Base-by-base conservation (phyloP, 495 filamentous ascomycete genomes). In the Aspergillus conjunctus region DNA sequence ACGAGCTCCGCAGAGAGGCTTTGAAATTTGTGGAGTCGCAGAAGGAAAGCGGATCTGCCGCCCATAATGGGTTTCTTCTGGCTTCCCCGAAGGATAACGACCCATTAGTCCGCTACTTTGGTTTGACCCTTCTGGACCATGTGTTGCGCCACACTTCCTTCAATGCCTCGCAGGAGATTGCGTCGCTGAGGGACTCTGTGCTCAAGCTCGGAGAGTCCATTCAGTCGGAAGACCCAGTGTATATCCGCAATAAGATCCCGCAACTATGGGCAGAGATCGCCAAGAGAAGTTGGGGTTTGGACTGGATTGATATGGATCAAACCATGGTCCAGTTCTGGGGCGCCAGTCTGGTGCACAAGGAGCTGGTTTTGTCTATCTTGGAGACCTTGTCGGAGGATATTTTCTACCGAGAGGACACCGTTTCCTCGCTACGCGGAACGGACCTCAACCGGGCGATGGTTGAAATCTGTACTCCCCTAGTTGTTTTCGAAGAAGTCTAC, bases 331-430 rank as follows among this genome's bases (percentile, higher is more conserved):
- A 83, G 58, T 81, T 97, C 22, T 98, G 95, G 95, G 76, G 80
- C n/a, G 83, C 84, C 20, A 83, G 84, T 51, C 73, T 87, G 20
- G 83, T 87, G 15, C 89, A 91, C 71, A 91, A 91, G 73, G 85
- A 89, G 65, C 78, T 96, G 41, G 91, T 96, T 15, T 79, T 96
- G 7, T 86, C 84, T 32, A 84, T 97, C 44, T 79, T 99, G 54
- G 94, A 98, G 75, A 91, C 87, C n/a, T 80, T 98, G 48, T 96
- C 93, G 4, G 95, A 98, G 64, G 95, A 97, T 63, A 84, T 98
- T 31, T 97, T 97, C 74, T 90, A 88, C 62, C 85, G 88, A 4
- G 94, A 98, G 62, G 94, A 98, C 75, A 81, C 88, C 4, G 86
- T 90, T 5, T 93, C 92, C 26, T 90, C 87, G 14, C 68, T 97